Evolutionary conservation across 805 yeast species (phyloP).

Genomic region (Wickerhamiella occidentalis): DNA sequence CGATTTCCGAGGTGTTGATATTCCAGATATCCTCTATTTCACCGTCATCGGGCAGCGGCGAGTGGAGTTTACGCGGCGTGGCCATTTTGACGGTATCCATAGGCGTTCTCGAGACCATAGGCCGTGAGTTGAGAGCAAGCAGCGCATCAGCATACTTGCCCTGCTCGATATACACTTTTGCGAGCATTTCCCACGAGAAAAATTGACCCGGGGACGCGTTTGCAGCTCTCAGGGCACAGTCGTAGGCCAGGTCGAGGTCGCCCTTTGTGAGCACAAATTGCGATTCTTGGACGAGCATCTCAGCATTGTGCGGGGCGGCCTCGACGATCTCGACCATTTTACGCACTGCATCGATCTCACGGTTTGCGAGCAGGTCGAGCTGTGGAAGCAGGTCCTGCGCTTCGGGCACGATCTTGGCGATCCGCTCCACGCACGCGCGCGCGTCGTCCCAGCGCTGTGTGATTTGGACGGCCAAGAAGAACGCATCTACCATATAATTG

Average conservation of each 20-base stretch:
- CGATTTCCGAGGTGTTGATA: constrained; percentile 22
- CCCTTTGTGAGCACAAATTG: constrained; percentile 46
- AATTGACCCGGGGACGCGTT: constrained; percentile 66
- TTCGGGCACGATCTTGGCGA: constrained; percentile 42
- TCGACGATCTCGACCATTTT: constrained; percentile 33
- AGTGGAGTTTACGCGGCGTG: constrained; percentile 33
- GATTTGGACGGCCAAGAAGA: constrained; percentile 47
- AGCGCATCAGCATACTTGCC: constrained; percentile 51
- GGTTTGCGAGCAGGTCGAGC: constrained; percentile 32
- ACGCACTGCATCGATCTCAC: constrained; percentile 39
- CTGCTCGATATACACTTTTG: constrained; percentile 45
- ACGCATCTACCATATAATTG: constrained; percentile 67
- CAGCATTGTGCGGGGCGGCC: constrained; percentile 42
- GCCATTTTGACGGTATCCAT: constrained; percentile 38
- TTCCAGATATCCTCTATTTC: constrained; percentile 40
- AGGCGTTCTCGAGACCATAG: constrained; percentile 44
- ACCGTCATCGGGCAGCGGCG: constrained; percentile 47
- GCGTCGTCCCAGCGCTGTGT: constrained; percentile 57
- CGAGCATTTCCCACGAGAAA: constrained; percentile 55
- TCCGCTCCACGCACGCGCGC: constrained; percentile 42
- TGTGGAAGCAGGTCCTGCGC: constrained; percentile 39
- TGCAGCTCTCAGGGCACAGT: constrained; percentile 48
- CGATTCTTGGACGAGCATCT: constrained; percentile 50
- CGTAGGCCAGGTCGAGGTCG: constrained; percentile 43
- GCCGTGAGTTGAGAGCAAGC: constrained; percentile 58